A percentile compares a stretch with the other conserved stretches of the same genome.
Conservation (phyloP, 805 yeast species). For the Metschnikowia orientalis region DNA sequence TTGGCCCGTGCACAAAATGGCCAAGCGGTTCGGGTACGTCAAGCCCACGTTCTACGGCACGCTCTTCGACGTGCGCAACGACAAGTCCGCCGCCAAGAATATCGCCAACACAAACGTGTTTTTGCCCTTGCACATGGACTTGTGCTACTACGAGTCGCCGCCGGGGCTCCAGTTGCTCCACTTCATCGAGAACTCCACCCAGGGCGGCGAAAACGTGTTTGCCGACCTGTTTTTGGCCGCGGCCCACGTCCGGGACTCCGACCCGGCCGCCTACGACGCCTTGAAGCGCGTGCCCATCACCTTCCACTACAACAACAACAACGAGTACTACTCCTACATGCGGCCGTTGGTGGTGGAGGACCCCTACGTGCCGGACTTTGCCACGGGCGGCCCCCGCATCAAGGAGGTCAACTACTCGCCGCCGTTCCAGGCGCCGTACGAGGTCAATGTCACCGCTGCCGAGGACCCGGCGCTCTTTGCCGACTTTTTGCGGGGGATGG, state of each 20-base stretch:
- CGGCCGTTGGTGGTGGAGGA: slow-evolving; percentile 60
- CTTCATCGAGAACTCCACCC: slow-evolving; percentile 48
- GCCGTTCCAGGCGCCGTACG: slow-evolving; percentile 79
- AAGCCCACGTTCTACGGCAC: slow-evolving; percentile 70
- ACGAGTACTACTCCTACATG: slow-evolving; percentile 56
- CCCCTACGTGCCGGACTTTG: slow-evolving; percentile 26
- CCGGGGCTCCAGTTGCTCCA: slow-evolving; percentile 76
- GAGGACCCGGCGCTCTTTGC: slow-evolving; percentile 35
- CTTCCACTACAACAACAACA: slow-evolving; percentile 61
- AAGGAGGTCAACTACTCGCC: slow-evolving; percentile 71
- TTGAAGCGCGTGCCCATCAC: slow-evolving; percentile 60
- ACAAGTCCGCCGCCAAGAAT: slow-evolving; percentile 46
- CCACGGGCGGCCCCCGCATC: slow-evolving; percentile 31
- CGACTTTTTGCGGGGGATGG: slow-evolving; percentile 56
- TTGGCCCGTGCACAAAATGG: slow-evolving; percentile 40
- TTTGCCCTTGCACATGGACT: slow-evolving; percentile 74
- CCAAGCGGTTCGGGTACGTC: slow-evolving; percentile 59
- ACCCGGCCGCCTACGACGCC: slow-evolving; percentile 62
- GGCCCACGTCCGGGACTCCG: slow-evolving; percentile 46
- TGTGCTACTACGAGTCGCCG: slow-evolving; percentile 72
- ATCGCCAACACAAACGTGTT: slow-evolving; percentile 64
- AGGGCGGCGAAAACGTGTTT: slow-evolving; percentile 67
- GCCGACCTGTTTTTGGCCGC: slow-evolving; percentile 70
- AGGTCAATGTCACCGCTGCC: slow-evolving; percentile 45
- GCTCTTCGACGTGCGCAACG: slow-evolving; percentile 59